Conservation (phyloP, 805 yeast species). For the Metschnikowia bowlesiae region DNA sequence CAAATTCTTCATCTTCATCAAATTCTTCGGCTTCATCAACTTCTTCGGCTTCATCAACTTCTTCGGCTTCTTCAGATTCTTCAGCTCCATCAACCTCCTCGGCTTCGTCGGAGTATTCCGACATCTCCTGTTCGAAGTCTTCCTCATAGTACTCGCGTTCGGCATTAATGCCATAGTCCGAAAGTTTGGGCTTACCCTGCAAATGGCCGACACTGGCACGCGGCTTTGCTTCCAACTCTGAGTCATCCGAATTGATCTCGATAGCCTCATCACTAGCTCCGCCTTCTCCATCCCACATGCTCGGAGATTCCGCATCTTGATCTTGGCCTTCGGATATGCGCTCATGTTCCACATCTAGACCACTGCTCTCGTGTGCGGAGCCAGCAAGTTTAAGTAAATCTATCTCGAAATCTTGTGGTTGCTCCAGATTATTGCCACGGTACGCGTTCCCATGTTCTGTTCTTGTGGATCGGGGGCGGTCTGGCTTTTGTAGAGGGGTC, state of each 20-base stretch:
- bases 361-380: neutral
- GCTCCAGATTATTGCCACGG: neutral
- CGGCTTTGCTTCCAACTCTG: neutral
- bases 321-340: neutral
- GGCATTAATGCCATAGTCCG: neutral
- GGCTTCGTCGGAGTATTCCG: neutral
- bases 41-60: slow-evolving; percentile 1
- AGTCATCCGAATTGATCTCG: slow-evolving; percentile 11
- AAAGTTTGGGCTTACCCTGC: neutral
- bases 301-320: neutral
- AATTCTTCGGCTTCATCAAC: neutral
- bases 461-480: neutral
- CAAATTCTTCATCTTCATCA: neutral
- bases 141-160: neutral
- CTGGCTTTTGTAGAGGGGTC: neutral
- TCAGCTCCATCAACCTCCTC: neutral
- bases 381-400: neutral
- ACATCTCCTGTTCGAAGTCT: neutral
- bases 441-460: neutral
- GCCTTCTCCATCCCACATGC: neutral
- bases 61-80: neutral
- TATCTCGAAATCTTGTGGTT: neutral
- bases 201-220: neutral
- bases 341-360: neutral
- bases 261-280: slow-evolving; percentile 10